These are phyloP conservation scores for Licmophora abbreviata DNA, from an alignment of 108 stramenopile species.

Conservation along the genomic window DNA sequence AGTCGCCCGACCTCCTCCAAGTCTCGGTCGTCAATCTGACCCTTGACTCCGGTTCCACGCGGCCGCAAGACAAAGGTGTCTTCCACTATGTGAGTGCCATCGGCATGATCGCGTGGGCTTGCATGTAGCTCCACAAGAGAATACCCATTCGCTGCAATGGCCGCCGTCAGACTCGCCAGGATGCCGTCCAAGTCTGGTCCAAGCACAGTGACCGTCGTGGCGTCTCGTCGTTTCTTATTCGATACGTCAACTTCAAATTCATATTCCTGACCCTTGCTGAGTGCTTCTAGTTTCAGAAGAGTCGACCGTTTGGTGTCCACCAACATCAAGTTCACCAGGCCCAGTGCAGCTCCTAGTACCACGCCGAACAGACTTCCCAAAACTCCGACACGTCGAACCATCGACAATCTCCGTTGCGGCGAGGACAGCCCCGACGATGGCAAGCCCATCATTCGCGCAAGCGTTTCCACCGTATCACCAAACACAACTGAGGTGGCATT, in stretches of 20 bases:
- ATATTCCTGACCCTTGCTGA: slow-evolving; percentile 51
- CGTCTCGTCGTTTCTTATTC: slow-evolving; percentile 34
- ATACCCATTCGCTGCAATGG: slow-evolving; percentile 36
- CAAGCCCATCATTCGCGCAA: slow-evolving; percentile 22
- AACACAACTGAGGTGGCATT: slow-evolving; percentile 53
- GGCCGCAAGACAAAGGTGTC: slow-evolving; percentile 44
- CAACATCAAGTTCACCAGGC: slow-evolving; percentile 56
- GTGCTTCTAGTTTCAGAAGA: slow-evolving; percentile 47
- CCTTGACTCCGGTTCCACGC: slow-evolving; percentile 28
- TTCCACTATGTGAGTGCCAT: slow-evolving; percentile 14
- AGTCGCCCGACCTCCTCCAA: slow-evolving; percentile 34
- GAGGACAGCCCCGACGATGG: slow-evolving; percentile 18
- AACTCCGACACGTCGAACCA: slow-evolving; percentile 14
- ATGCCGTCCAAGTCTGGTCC: slow-evolving; percentile 72
- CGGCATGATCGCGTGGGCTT: slow-evolving; percentile 3
- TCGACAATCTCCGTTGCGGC: slow-evolving; percentile 20
- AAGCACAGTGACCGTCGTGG: slow-evolving; percentile 39
- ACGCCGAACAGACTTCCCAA: slow-evolving; percentile 48
- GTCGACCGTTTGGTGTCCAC: slow-evolving; percentile 55
- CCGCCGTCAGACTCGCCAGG: slow-evolving; percentile 52
- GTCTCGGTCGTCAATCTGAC: slow-evolving; percentile 49
- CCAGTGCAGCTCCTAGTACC: slow-evolving; percentile 54
- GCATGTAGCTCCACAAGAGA: slow-evolving; percentile 58
- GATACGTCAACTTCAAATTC: slow-evolving; percentile 55
- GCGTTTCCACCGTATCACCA: slow-evolving; percentile 32